Evolutionary conservation across 192 early-diverging fungal species (phyloP).

Genomic region (Entomortierella lignicola): DNA sequence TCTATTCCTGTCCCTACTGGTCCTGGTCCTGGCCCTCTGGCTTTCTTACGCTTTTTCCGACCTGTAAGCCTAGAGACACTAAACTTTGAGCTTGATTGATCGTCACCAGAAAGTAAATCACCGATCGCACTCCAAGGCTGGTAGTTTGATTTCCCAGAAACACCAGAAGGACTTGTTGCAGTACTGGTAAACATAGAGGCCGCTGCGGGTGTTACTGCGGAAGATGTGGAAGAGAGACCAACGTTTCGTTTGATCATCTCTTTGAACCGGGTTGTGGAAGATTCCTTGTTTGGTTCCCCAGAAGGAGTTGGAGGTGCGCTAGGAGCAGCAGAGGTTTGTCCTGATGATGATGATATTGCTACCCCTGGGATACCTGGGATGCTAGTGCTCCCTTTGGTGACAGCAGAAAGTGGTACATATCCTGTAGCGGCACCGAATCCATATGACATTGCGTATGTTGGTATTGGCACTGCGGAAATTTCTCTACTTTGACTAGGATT

Average conservation of each 20-base stretch:
- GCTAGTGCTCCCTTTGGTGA: neutral
- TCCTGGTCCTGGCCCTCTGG: neutral
- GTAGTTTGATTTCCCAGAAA: neutral
- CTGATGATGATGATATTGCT: too few species aligned
- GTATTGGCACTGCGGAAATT: neutral
- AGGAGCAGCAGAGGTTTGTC: neutral
- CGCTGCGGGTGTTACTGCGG: neutral
- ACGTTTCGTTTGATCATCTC: constrained; percentile 46
- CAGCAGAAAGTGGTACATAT: constrained; percentile 9
- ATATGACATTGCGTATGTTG: constrained; percentile 11
- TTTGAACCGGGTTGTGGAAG: constrained; percentile 33
- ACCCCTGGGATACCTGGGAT: neutral
- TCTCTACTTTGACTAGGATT: neutral
- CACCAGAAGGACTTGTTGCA: neutral
- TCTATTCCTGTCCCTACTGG: neutral
- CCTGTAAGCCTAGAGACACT: constrained; percentile 25
- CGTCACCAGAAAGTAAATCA: neutral
- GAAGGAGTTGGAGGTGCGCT: neutral
- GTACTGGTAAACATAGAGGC: neutral
- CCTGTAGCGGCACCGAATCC: constrained; percentile 23
- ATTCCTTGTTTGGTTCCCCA: constrained; percentile 5
- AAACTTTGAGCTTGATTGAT: constrained; percentile 3
- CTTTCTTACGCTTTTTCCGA: neutral
- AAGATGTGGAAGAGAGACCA: constrained; percentile 7
- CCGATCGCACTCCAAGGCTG: constrained; percentile 5